Evolutionary conservation across 2,329 filamentous ascomycete species (phyloP), one percentile per base, ranked within the genome.

Genomic region (Aspergillus viridinutans): DNA sequence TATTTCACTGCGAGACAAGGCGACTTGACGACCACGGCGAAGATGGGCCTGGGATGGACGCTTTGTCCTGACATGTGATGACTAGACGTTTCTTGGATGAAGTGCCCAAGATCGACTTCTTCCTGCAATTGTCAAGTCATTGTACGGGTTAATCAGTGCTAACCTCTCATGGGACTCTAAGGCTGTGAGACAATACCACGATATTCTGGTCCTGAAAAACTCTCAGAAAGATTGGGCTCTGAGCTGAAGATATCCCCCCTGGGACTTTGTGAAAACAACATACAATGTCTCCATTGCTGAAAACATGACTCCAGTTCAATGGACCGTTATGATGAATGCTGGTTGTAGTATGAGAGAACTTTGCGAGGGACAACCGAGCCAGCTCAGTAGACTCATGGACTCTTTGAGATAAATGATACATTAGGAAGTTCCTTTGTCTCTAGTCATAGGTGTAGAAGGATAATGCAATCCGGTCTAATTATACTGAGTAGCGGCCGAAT

Each of bases 1-100:
- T 77, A 79, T 58, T 77, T 78, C 45, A 80, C 69, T 26, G 77
- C 77, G 40, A 80, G 67, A 58, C 74, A 77, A n/a, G 77, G 77
- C 8, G 67, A 65, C 61, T 76, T 77, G 32, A 78, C 74, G 32
- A 80, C 69, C 17, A 79, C 70, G 10, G 74, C 70, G 52, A 77
- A 74, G 6, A 60, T 50, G 21, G 73, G 64, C 47, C 68, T 75
- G 28, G 59, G 55, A 20, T 59, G 59, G 17, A 52, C 45, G 50
- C 61, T 63, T 40, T 65, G 64, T 9, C 45, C 56, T 1, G 64
- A 55, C 7, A 58, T 57, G 3, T 53, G 23, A 20, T 68, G 61
- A 28, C 52, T 58, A 3, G 59, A 47, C 29, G 65, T 61, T 52
- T 71, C 69, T 23, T 62, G 63, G 21, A 67, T 62, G 20, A 77